Evolutionary conservation across 306 rosid genomes (phyloP).

Genomic region (Castanopsis chinensis): DNA sequence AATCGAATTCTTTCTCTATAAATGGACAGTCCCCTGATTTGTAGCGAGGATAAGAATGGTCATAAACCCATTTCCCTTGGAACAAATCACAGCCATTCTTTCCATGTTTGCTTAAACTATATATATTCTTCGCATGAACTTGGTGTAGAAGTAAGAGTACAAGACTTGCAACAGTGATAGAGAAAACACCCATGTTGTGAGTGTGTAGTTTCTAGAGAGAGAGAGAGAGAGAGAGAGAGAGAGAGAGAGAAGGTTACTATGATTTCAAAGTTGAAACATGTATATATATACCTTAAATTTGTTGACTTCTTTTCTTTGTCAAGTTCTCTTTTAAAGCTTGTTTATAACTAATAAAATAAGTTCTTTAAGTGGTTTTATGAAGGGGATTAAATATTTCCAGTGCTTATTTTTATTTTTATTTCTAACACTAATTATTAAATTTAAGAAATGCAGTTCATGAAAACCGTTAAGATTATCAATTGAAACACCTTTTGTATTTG

Average conservation of each 20-base stretch:
- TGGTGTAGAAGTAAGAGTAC: not conserved
- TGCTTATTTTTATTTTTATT: too few relatives aligned
- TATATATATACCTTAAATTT: not conserved
- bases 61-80: constrained; percentile 24
- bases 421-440: too few relatives aligned
- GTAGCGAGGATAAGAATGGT: constrained; percentile 21
- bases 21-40: constrained; percentile 15
- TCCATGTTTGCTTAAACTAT: not conserved
- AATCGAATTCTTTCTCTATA: constrained; percentile 4
- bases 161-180: not conserved
- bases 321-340: too few relatives aligned
- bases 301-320: not conserved
- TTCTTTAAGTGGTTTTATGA: too few relatives aligned
- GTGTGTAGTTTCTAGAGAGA: not conserved
- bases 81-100: constrained; percentile 3
- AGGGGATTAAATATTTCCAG: too few relatives aligned
- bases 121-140: not conserved
- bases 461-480: too few relatives aligned
- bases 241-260: not conserved
- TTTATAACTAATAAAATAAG: too few relatives aligned
- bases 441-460: too few relatives aligned
- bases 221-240: not conserved
- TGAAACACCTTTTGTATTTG: too few relatives aligned
- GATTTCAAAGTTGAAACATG: not conserved
- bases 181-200: not conserved